phyloP scores from a whole-genome alignment of 2,329 filamentous ascomycete species.

The Trichoderma sp. region DNA sequence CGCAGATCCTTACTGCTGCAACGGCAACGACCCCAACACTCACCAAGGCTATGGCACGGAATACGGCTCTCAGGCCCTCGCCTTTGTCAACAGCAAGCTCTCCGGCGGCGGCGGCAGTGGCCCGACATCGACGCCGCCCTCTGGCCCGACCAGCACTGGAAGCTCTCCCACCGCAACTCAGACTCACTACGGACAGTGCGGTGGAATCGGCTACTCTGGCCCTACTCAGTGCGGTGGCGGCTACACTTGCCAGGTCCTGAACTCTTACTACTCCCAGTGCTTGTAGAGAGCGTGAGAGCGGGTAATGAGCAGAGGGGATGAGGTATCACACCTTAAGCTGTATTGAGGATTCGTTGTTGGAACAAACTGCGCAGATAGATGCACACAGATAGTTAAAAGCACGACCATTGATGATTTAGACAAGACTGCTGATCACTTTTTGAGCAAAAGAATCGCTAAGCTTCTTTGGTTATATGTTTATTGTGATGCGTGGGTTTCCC shows the following conservation, averaged over 20 bases:
- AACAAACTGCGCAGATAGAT: too few species aligned
- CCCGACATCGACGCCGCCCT: background rate
- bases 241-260: conserved; percentile 42
- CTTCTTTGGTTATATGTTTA: too few species aligned
- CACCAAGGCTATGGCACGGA: conserved; percentile 66
- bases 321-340: background rate
- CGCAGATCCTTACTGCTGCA: conserved; percentile 67
- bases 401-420: too few species aligned
- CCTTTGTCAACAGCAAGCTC: conserved; percentile 56
- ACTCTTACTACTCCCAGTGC: conserved; percentile 47
- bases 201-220: conserved; percentile 42
- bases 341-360: background rate
- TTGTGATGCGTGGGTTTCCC: too few species aligned
- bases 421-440: too few species aligned
- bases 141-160: background rate
- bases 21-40: conserved; percentile 59
- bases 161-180: background rate
- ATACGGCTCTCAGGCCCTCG: conserved; percentile 60
- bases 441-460: too few species aligned
- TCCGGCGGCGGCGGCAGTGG: background rate
- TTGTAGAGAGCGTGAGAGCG: conserved; percentile 31
- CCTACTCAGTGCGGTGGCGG: conserved; percentile 40
- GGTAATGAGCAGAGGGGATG: too few species aligned
- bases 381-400: too few species aligned
- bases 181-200: conserved; percentile 42